phyloP scores from a whole-genome alignment of 2,329 filamentous ascomycete species.

The Cryphonectria carpinicola region DNA sequence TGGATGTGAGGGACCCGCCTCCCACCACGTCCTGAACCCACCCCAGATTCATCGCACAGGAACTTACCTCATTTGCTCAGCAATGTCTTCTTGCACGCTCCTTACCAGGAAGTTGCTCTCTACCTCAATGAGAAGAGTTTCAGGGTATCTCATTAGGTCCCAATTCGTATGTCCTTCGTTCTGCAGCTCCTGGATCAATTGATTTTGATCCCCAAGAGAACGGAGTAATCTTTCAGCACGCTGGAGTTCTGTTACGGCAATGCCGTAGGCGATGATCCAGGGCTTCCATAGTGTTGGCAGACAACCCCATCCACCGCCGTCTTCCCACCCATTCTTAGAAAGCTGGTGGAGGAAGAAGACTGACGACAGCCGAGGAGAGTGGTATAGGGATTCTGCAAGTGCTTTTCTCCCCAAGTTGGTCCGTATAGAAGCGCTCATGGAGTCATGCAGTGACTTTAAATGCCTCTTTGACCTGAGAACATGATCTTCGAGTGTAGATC shows the following conservation, averaged over 20 bases:
- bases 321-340: slow-evolving; percentile 24
- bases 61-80: slow-evolving; percentile 54
- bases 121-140: slow-evolving; percentile 66
- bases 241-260: slow-evolving; percentile 46
- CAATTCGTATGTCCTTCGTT: slow-evolving; percentile 62
- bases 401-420: background rate
- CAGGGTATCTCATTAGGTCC: slow-evolving; percentile 55
- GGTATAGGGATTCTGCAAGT: background rate
- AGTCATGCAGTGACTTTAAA: background rate
- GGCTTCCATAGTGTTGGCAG: slow-evolving; percentile 41
- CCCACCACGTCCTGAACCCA: background rate
- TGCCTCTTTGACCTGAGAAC: background rate
- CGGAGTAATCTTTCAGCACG: slow-evolving; percentile 46
- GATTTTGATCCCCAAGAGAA: slow-evolving; percentile 32
- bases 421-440: background rate
- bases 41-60: background rate
- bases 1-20: background rate
- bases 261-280: slow-evolving; percentile 44
- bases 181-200: slow-evolving; percentile 46
- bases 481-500: background rate
- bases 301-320: slow-evolving; percentile 31
- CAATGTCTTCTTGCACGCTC: slow-evolving; percentile 61
- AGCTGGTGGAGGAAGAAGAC: slow-evolving; percentile 43
- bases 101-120: slow-evolving; percentile 67
- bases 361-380: slow-evolving; percentile 38